These are phyloP conservation scores for Linnemannia hyalina DNA, from an alignment of 192 early-diverging fungal species.

Conservation along the genomic window DNA sequence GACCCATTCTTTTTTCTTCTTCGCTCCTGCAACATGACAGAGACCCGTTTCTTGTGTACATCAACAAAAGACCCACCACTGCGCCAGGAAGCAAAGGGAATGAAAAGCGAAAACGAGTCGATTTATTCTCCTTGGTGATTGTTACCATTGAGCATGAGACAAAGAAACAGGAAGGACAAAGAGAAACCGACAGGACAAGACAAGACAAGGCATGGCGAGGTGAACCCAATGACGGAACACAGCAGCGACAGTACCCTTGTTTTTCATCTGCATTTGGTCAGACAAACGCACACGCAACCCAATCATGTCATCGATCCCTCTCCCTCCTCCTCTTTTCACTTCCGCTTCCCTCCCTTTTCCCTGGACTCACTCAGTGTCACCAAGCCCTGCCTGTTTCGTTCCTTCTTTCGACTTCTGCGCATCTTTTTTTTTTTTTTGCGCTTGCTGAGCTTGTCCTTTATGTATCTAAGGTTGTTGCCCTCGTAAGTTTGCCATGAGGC, in stretches of 20 bases:
- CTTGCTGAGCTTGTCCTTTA: not conserved
- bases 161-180: not conserved
- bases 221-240: not conserved
- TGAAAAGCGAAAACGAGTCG: not conserved
- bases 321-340: not conserved
- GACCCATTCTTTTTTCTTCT: not conserved
- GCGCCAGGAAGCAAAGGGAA: not conserved
- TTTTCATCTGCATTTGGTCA: not conserved
- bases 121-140: not conserved
- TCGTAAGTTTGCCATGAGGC: conserved; percentile 7
- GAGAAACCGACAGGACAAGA: conserved; percentile 1
- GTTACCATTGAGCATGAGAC: not conserved
- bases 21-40: not conserved
- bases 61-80: not conserved
- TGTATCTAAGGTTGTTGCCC: not conserved
- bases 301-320: not conserved
- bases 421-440: not conserved
- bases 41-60: not conserved
- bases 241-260: conserved; percentile 1
- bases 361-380: not conserved
- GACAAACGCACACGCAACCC: too few species aligned
- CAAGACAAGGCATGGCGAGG: not conserved
- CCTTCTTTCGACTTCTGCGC: not conserved
- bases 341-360: not conserved
- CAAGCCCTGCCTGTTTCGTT: not conserved